Base-by-base conservation (phyloP, 2,329 filamentous ascomycete species). In the Aspergillus aculeatus region DNA sequence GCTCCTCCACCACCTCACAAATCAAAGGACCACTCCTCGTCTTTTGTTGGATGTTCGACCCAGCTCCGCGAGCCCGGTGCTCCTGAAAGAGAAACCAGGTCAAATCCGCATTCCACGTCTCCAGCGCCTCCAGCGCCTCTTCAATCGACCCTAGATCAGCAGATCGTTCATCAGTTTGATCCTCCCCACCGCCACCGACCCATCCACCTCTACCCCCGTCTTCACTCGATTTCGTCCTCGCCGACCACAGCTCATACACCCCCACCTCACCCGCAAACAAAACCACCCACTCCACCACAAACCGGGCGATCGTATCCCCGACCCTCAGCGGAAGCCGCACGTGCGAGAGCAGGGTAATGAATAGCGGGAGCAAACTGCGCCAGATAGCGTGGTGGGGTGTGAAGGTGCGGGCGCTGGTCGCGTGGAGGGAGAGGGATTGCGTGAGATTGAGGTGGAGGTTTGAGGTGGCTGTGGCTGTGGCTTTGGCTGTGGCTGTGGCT, bases 1-100 rank as follows among this genome's bases (percentile, higher is more conserved):
- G 50, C 19, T 56, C 54, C 11, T 63, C 62, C 16, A 49, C 32
- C 2, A 64, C 44, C 54, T 63, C 62, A 24, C 14, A 23, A 7
- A 64, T 64, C 38, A 47, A 50, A 9, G 58, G 19, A n/a, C 41
- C 12, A 19, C 21, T 47, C 10, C 12, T 38, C 41, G 12, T 29
- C 6, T 56, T 53, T 63, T 66, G 64, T 66, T 47, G 76, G 52
- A 23, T 23, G 14, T 54, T 49, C 16, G 58, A 31, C 7, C 52
- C 60, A 9, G 59, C 47, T 47, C 64, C 50, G 47, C 52, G 54
- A 1, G 19, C 54, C 16, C 51, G 60, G 19, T 71, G 64, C 24
- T 65, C 64, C 55, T 65, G 64, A 53, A 78, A 78, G 5, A 78
- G 64, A 56, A 78, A 75, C 77, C 77, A 79, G 0, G 77, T 73